A percentile compares a stretch with the other conserved stretches of the same genome.
Evolutionary conservation across 2,329 filamentous ascomycete genomes (phyloP).

Genomic region (Stagonosporopsis tanaceti): DNA sequence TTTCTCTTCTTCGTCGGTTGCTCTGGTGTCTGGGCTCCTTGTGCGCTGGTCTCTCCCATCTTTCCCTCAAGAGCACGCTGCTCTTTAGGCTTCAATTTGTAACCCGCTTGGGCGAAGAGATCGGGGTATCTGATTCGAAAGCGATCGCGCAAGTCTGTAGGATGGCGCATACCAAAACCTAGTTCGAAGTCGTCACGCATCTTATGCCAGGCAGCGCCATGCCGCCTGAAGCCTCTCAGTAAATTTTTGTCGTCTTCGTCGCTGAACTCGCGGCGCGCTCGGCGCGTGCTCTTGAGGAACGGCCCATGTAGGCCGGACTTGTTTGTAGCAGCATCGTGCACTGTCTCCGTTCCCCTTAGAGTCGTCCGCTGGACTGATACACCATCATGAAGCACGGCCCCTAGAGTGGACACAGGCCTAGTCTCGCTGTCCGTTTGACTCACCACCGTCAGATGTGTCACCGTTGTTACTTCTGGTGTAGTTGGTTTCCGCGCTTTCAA

Average conservation of each 20-base stretch:
- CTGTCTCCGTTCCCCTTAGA: background rate
- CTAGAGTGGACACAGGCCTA: background rate
- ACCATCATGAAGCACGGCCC: background rate
- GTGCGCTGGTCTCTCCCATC: conserved; percentile 19
- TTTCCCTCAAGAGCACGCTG: conserved; percentile 27
- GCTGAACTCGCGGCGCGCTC: conserved; percentile 64
- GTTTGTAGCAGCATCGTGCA: conserved; percentile 26
- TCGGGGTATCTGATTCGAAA: conserved; percentile 68
- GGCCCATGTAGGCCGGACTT: conserved; percentile 59
- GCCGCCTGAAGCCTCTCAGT: conserved; percentile 64
- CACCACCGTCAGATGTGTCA: background rate
- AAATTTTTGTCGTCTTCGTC: conserved; percentile 65
- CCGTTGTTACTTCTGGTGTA: conserved; percentile 50
- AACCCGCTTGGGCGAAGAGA: conserved; percentile 60
- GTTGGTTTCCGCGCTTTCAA: conserved; percentile 28
- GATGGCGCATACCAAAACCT: conserved; percentile 59
- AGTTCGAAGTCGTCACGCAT: conserved; percentile 65
- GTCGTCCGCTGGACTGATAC: background rate
- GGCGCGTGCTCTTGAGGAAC: conserved; percentile 59
- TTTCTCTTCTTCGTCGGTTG: background rate
- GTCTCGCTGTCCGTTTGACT: background rate
- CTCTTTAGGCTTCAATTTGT: conserved; percentile 49
- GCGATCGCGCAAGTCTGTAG: conserved; percentile 67
- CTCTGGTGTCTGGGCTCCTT: background rate
- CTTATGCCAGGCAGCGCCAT: conserved; percentile 67